Evolutionary conservation across 352 stramenopile species (phyloP).

Genomic region (Phytophthora hibernalis): DNA sequence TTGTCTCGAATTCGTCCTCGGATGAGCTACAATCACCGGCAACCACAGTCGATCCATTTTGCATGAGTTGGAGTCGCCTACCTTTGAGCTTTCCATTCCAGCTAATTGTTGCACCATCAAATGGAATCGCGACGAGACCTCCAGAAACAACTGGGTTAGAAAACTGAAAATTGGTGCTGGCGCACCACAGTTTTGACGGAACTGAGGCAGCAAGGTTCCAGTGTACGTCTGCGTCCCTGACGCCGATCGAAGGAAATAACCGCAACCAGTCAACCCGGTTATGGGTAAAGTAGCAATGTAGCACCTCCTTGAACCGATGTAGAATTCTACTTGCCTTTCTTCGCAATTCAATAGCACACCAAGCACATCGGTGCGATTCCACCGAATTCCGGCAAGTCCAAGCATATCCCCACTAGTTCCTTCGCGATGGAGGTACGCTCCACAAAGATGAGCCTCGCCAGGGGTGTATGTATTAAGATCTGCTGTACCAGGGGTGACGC

Average conservation of each 20-base stretch:
- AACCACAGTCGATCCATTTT: constrained; percentile 60
- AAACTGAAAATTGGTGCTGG: constrained; percentile 61
- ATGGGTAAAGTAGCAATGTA: constrained; percentile 39
- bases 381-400: constrained; percentile 35
- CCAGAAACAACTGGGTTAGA: constrained; percentile 63
- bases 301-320: constrained; percentile 43
- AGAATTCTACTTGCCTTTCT: constrained; percentile 73
- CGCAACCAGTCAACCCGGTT: constrained; percentile 25
- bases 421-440: constrained; percentile 55
- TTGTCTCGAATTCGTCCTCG: constrained; percentile 61
- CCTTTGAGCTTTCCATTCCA: constrained; percentile 72
- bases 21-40: constrained; percentile 59
- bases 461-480: constrained; percentile 65
- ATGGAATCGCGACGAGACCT: constrained; percentile 63
- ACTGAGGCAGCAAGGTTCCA: constrained; percentile 69
- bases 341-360: constrained; percentile 74
- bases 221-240: constrained; percentile 64
- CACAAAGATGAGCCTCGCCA: constrained; percentile 27
- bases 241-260: constrained; percentile 63
- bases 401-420: constrained; percentile 20
- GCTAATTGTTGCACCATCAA: constrained; percentile 66
- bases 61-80: constrained; percentile 50
- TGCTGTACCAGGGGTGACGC: constrained; percentile 52
- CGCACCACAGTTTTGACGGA: constrained; percentile 69
- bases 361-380: constrained; percentile 45